Evolutionary conservation across 164 flowering plant genomes (phyloP).

Genomic region (Piper betle): DNA sequence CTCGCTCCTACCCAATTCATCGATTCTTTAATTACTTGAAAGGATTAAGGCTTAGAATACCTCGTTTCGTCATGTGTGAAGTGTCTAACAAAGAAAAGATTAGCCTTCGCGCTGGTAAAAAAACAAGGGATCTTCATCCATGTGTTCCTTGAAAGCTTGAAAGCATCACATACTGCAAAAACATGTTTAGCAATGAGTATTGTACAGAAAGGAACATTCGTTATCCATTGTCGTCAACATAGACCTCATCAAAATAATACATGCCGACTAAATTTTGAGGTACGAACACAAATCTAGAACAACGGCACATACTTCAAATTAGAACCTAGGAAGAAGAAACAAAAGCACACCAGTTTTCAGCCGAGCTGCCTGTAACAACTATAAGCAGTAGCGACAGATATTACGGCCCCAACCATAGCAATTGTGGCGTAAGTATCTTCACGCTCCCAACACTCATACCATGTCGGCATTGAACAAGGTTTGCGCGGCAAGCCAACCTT

Average conservation of each 20-base stretch:
- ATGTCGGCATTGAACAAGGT: conserved; percentile 53
- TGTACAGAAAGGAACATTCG: neutral
- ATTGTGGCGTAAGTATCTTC: conserved; percentile 88
- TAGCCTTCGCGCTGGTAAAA: no score
- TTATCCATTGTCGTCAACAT: neutral
- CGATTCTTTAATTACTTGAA: no score
- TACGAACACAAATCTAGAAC: neutral
- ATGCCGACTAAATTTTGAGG: neutral
- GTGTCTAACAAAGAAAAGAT: no score
- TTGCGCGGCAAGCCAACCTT: conserved; percentile 26
- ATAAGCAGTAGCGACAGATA: conserved; percentile 62
- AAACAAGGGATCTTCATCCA: no score
- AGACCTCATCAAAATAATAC: neutral
- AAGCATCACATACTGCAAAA: no score
- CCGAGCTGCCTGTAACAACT: conserved; percentile 52
- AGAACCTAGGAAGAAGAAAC: neutral
- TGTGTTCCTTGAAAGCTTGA: no score
- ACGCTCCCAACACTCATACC: conserved; percentile 83
- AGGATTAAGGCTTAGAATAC: no score
- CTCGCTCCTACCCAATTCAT: no score
- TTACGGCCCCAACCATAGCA: conserved; percentile 64
- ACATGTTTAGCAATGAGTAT: neutral
- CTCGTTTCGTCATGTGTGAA: no score
- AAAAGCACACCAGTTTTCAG: conserved; percentile 3
- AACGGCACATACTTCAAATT: neutral